Evolutionary conservation across 139 green algal genomes (phyloP).

Genomic region (Picochlorum costavermella): DNA sequence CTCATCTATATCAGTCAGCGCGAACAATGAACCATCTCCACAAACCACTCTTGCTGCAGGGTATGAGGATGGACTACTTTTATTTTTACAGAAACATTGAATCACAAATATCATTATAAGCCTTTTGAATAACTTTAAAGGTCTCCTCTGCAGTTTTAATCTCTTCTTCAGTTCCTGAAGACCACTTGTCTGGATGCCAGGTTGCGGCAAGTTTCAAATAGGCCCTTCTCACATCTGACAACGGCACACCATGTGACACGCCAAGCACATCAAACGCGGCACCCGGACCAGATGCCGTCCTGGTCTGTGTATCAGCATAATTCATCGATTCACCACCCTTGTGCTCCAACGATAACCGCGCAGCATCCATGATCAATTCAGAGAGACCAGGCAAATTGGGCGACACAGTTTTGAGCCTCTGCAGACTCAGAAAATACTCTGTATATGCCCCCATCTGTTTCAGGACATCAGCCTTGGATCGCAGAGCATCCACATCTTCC

Average conservation of each 20-base stretch:
- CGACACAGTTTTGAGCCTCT: constrained; percentile 16
- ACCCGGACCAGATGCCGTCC: not conserved
- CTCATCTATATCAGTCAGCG: too few relatives aligned
- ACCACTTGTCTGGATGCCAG: constrained; percentile 54
- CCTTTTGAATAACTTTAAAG: constrained; percentile 26
- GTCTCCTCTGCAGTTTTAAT: constrained; percentile 15
- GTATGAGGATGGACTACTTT: not conserved
- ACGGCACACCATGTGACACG: constrained; percentile 1
- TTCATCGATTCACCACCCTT: not conserved
- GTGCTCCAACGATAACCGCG: constrained; percentile 10
- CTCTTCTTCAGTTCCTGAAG: not conserved
- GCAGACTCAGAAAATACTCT: constrained; percentile 32
- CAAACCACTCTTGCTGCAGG: not conserved
- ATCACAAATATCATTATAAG: constrained; percentile 16
- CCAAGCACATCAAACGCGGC: constrained; percentile 14
- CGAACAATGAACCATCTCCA: too few relatives aligned
- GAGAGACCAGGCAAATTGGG: constrained; percentile 25
- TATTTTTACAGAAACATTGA: not conserved
- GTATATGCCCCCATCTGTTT: constrained; percentile 10
- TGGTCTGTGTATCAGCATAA: not conserved
- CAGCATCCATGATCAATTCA: constrained; percentile 28
- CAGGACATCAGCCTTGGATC: constrained; percentile 16
- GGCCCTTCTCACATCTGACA: constrained; percentile 29
- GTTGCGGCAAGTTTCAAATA: constrained; percentile 36
- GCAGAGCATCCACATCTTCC: constrained; percentile 8